These are phyloP conservation scores for Haplographium delicatum DNA, from an alignment of 495 filamentous ascomycete species.

Conservation along the genomic window DNA sequence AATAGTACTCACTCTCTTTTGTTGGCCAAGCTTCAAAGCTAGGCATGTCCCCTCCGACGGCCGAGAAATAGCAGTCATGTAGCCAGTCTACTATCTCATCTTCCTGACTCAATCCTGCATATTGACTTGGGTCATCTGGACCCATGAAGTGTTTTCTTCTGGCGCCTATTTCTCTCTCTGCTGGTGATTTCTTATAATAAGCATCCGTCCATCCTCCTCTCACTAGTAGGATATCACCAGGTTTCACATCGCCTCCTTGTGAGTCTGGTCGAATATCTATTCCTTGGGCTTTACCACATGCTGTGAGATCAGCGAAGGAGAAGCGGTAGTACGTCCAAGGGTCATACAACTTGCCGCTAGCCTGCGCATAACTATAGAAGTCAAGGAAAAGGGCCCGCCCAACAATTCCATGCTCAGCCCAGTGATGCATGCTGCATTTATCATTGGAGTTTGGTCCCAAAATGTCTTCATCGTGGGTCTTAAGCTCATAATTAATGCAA, in stretches of 20 bases:
- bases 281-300: slow-evolving; percentile 45
- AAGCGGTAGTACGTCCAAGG: slow-evolving; percentile 38
- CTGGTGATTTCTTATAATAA: too few relatives aligned
- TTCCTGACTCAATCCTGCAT: slow-evolving; percentile 53
- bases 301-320: slow-evolving; percentile 42
- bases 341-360: slow-evolving; percentile 39
- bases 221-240: slow-evolving; percentile 57
- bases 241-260: slow-evolving; percentile 54
- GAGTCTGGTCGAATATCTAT: slow-evolving; percentile 41
- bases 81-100: slow-evolving; percentile 54
- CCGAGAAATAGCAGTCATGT: slow-evolving; percentile 55
- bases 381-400: slow-evolving; percentile 43
- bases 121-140: too few relatives aligned
- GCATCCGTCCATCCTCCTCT: slow-evolving; percentile 54
- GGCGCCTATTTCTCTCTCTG: too few relatives aligned
- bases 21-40: slow-evolving; percentile 37
- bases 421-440: slow-evolving; percentile 50
- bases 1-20: not conserved
- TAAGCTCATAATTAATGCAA: too few relatives aligned
- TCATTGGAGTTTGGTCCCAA: slow-evolving; percentile 40
- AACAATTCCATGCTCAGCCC: slow-evolving; percentile 5
- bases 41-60: slow-evolving; percentile 44
- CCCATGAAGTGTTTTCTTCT: too few relatives aligned
- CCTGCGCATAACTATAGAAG: slow-evolving; percentile 35
- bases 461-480: slow-evolving; percentile 46